Evolutionary conservation across 2,329 filamentous ascomycete genomes (phyloP).

Genomic region (Raffaelea deltoideospora): DNA sequence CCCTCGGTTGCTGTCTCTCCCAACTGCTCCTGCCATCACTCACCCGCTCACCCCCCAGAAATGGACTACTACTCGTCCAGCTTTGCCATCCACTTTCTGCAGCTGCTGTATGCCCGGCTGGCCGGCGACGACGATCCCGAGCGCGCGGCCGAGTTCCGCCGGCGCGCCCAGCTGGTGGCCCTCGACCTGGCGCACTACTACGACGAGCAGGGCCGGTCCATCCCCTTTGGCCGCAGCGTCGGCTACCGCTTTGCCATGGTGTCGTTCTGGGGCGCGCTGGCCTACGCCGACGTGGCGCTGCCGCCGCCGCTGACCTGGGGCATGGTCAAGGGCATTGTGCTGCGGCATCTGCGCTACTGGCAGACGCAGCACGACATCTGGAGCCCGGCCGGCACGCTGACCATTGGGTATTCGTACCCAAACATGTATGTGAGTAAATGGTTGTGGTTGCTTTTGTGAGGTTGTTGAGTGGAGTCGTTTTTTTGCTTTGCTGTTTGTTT

Average conservation of each 20-base stretch:
- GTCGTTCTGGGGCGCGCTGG: conserved; percentile 68
- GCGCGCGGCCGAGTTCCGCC: conserved; percentile 53
- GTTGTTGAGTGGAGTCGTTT: no score
- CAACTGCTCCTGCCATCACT: no score
- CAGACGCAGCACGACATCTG: conserved; percentile 61
- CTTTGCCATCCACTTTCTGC: conserved; percentile 68
- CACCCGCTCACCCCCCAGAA: conserved; percentile 26
- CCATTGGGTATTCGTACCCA: conserved; percentile 62
- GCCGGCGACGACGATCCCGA: conserved; percentile 50
- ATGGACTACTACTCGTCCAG: conserved; percentile 79
- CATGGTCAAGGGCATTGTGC: conserved; percentile 59
- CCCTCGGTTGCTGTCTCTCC: no score
- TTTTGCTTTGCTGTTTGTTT: no score
- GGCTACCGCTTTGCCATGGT: conserved; percentile 77
- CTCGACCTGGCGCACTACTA: conserved; percentile 64
- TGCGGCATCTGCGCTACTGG: conserved; percentile 69
- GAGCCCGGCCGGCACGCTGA: conserved; percentile 58
- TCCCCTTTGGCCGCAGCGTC: conserved; percentile 64
- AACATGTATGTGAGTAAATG: conserved; percentile 48
- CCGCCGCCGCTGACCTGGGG: conserved; percentile 62
- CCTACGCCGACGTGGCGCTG: conserved; percentile 60
- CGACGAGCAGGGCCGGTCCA: conserved; percentile 53
- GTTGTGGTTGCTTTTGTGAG: no score
- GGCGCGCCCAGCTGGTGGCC: conserved; percentile 50
- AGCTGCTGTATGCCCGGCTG: conserved; percentile 61